These are phyloP conservation scores for Amylocarpus encephaloides DNA, from an alignment of 2,329 filamentous ascomycete species.

Conservation along the genomic window DNA sequence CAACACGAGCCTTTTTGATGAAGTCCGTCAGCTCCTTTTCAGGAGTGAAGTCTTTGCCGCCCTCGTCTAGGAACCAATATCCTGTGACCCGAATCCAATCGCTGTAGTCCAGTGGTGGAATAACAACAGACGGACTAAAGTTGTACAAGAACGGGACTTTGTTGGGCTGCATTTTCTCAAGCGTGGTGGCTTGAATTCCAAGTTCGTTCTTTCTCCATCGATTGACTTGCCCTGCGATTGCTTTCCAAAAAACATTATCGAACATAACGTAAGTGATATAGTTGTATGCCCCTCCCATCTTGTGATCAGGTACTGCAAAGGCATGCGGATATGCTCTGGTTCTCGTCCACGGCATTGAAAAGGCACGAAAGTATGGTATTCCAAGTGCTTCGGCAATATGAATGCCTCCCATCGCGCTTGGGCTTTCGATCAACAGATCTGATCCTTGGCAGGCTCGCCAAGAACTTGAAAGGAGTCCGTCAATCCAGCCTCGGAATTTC, in stretches of 20 bases:
- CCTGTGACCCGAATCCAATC: conserved; percentile 97
- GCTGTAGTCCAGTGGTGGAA: conserved; percentile 87
- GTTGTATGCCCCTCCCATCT: conserved; percentile 94
- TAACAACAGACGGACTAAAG: conserved; percentile 90
- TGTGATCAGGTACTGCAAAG: conserved; percentile 86
- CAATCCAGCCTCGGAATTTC: conserved; percentile 92
- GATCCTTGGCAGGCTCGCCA: conserved; percentile 80
- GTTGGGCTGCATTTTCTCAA: conserved; percentile 91
- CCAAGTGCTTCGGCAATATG: conserved; percentile 90
- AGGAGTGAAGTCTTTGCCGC: conserved; percentile 55
- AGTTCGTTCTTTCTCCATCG: conserved; percentile 81
- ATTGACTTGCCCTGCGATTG: conserved; percentile 86
- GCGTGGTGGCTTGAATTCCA: conserved; percentile 68
- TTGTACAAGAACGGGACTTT: conserved; percentile 99
- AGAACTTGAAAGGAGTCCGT: conserved; percentile 74
- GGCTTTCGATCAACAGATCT: conserved; percentile 89
- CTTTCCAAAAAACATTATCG: conserved; percentile 94
- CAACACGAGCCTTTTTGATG: conserved; percentile 72
- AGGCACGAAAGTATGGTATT: conserved; percentile 94
- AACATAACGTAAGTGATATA: conserved; percentile 94
- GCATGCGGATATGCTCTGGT: conserved; percentile 95
- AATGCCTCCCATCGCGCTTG: conserved; percentile 94
- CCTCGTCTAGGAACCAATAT: conserved; percentile 95
- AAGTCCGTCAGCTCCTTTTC: conserved; percentile 72
- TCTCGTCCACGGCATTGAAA: conserved; percentile 98